Percentiles rank a stretch among this genome's conserved stretches.
Evolutionary conservation across 176 grass and related monocot genomes (phyloP).

Genomic region (Ananas comosus): DNA sequence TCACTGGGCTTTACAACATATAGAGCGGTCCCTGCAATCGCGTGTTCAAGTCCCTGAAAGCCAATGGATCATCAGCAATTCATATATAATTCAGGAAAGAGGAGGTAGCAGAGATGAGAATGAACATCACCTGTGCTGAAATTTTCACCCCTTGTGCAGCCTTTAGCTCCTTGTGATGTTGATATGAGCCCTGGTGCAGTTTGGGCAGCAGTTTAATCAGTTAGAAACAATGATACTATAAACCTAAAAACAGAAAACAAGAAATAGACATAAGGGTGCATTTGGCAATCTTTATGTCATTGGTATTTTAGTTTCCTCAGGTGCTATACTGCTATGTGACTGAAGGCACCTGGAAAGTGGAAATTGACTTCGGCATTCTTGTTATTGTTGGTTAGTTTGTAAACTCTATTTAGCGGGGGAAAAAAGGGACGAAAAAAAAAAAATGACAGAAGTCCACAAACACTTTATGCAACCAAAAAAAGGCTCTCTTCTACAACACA

Average conservation of each 20-base stretch:
- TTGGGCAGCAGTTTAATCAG: not conserved
- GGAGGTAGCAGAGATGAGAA: conserved; percentile 2
- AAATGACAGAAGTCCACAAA: too few species aligned
- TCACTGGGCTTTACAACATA: conserved; percentile 54
- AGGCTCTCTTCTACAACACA: too few species aligned
- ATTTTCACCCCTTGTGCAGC: conserved; percentile 93
- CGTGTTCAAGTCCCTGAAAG: conserved; percentile 78
- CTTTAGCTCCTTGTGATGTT: conserved; percentile 84
- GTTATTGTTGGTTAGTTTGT: too few species aligned
- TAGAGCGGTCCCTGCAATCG: conserved; percentile 82
- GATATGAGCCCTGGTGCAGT: conserved; percentile 57
- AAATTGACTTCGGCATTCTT: too few species aligned
- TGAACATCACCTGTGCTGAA: conserved; percentile 64
- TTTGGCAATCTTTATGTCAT: not conserved
- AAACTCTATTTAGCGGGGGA: too few species aligned
- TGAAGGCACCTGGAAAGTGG: too few species aligned
- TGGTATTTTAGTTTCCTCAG: not conserved
- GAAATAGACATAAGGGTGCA: not conserved
- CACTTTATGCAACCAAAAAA: too few species aligned
- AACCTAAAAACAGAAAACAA: conserved; percentile 1
- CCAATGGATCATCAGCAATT: conserved; percentile 8
- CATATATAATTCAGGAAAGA: not conserved
- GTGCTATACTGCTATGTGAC: not conserved
- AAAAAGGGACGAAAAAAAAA: too few species aligned
- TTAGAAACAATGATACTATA: not conserved